Evolutionary conservation across 2,329 filamentous ascomycete species (phyloP).

Genomic region (Hysterium pulicare): DNA sequence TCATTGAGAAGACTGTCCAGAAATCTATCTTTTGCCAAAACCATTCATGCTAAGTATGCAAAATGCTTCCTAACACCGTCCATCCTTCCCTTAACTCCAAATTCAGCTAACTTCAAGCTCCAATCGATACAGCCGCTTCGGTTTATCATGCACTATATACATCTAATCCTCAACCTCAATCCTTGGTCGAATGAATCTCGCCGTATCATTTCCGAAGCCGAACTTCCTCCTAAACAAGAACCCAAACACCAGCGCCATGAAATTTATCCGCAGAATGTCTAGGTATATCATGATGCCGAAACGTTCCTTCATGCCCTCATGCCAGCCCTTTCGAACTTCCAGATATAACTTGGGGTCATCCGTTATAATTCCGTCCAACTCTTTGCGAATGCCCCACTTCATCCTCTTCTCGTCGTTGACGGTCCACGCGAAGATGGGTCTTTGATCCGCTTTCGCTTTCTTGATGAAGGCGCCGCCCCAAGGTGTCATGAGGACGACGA

Average conservation of each 20-base stretch:
- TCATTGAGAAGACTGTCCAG: no score
- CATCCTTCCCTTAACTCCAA: no score
- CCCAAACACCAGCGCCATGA: conserved; percentile 32
- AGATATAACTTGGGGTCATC: conserved; percentile 72
- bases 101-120: no score
- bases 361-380: conserved; percentile 78
- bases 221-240: conserved; percentile 31
- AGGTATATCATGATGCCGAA: conserved; percentile 27
- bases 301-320: conserved; percentile 32
- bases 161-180: conserved; percentile 1
- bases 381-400: conserved; percentile 69
- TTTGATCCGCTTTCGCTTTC: conserved; percentile 53
- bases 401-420: conserved; percentile 77
- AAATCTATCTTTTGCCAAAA: no score
- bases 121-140: no score
- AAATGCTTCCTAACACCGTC: no score
- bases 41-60: no score
- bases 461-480: conserved; percentile 64
- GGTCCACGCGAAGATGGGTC: conserved; percentile 77
- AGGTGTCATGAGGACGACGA: conserved; percentile 64
- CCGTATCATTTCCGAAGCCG: conserved; percentile 17
- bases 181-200: conserved; percentile 15
- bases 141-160: neutral
- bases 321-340: conserved; percentile 50
- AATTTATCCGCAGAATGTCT: conserved; percentile 30